A percentile compares a stretch with the other conserved stretches of the same genome.
Evolutionary conservation across 2,329 filamentous ascomycete genomes (phyloP).

Genomic region (Clarireedia paspali): DNA sequence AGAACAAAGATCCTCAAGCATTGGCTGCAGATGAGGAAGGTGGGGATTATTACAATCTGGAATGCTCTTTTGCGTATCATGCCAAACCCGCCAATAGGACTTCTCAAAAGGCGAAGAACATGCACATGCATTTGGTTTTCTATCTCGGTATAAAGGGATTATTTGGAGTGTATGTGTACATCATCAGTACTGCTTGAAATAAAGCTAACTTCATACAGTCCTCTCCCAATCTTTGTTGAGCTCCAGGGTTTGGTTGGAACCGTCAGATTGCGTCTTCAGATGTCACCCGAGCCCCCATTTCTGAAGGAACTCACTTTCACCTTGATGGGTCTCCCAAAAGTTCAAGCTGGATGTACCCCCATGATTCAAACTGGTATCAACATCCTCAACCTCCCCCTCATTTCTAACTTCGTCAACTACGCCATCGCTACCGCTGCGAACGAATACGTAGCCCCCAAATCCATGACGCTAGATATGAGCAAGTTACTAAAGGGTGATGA

Average conservation of each 20-base stretch:
- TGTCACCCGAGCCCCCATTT: slow-evolving; percentile 87
- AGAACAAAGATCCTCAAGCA: slow-evolving; percentile 78
- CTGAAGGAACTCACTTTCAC: slow-evolving; percentile 89
- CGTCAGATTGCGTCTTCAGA: slow-evolving; percentile 70
- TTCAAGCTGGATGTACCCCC: slow-evolving; percentile 81
- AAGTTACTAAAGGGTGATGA: slow-evolving; percentile 88
- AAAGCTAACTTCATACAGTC: slow-evolving; percentile 6
- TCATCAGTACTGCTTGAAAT: not conserved
- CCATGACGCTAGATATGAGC: slow-evolving; percentile 82
- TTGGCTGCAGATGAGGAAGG: slow-evolving; percentile 83
- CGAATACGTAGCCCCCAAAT: slow-evolving; percentile 93
- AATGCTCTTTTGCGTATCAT: slow-evolving; percentile 86
- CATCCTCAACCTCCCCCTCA: slow-evolving; percentile 81
- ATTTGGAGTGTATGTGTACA: slow-evolving; percentile 21
- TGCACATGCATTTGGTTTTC: slow-evolving; percentile 95
- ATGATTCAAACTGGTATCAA: slow-evolving; percentile 91
- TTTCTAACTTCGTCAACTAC: slow-evolving; percentile 75
- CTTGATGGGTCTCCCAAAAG: slow-evolving; percentile 86
- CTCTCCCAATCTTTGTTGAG: slow-evolving; percentile 51
- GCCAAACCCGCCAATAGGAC: slow-evolving; percentile 67
- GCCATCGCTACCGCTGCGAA: slow-evolving; percentile 74
- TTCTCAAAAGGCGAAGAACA: slow-evolving; percentile 80
- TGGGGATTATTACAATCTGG: slow-evolving; percentile 87
- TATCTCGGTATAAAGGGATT: slow-evolving; percentile 58
- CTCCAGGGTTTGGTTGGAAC: slow-evolving; percentile 87